Base-by-base conservation (phyloP, 1,284 basidiomycete genomes). In the Heimioporus retisporus region DNA sequence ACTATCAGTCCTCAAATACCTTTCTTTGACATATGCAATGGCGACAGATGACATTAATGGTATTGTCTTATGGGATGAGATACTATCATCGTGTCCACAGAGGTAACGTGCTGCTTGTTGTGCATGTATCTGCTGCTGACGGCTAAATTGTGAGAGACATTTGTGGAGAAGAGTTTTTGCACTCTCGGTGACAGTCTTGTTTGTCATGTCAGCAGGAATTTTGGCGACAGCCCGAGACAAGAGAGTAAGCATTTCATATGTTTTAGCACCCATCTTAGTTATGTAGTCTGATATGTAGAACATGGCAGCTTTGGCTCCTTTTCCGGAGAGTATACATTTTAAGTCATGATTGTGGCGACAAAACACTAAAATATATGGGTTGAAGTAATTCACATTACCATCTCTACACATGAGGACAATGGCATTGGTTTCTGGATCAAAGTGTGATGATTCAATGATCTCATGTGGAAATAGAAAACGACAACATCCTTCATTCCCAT, bases 241-340 rank as follows among this genome's bases (percentile, higher is more conserved):
- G 0, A 70, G 31, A 1, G 63, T 50, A 5, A 70, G 21, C 44
- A 71, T 58, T 4, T 68, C 55, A 46, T 71, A 68, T 2, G 69
- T 71, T 11, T 71, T 71, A 0, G 15, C 0, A 16, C 54, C 64
- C 63, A 66, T 69, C n/a, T 71, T 71, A 1, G 60, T 71, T 0
- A 71, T 71, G 10, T 71, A 71, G 8, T 71, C 64, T 0, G 60
- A 66, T 2, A 71, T 71, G 3, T 71, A 71, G 18, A 71, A 71
- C 70, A 71, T 71, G 0, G 70, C 70, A 2, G 67, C 70, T 4
- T 71, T 71, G 1, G 63, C 65, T 35, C 60, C 57, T 11, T 69
- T 69, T 0, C 70, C 67, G 0, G 65, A 71, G 1, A 71, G 35
- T 0, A 71, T 71, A 10, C 70, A 71, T 23, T 71, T 71, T 1